phyloP scores from a whole-genome alignment of 257 asterid genomes.

The Primulina eburnea region DNA sequence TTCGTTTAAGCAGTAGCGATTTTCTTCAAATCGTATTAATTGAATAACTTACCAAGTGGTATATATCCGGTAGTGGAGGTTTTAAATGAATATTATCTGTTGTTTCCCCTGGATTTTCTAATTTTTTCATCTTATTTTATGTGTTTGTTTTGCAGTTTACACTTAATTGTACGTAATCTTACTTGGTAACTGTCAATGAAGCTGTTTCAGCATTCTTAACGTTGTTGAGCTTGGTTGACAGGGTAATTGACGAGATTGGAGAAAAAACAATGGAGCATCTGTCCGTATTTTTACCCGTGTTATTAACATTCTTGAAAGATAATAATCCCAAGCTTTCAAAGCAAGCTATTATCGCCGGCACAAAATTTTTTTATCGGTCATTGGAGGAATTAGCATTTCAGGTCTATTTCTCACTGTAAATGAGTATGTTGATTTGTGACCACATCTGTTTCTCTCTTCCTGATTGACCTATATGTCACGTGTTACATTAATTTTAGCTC shows the following conservation, averaged over 20 bases:
- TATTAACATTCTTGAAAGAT: conserved; percentile 66
- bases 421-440: not conserved
- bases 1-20: too few relatives aligned
- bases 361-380: conserved; percentile 53
- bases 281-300: conserved; percentile 58
- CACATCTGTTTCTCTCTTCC: conserved; percentile 10
- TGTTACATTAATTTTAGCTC: conserved; percentile 3
- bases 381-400: conserved; percentile 81
- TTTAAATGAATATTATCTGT: not conserved
- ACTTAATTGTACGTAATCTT: not conserved
- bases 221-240: conserved; percentile 38
- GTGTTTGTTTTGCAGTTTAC: not conserved
- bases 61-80: conserved; percentile 2
- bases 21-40: not conserved
- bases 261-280: conserved; percentile 59
- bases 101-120: not conserved
- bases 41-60: not conserved
- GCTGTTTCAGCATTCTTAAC: conserved; percentile 17
- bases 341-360: conserved; percentile 72
- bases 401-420: conserved; percentile 47
- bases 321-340: conserved; percentile 52
- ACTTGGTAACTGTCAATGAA: not conserved
- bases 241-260: conserved; percentile 82
- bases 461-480: not conserved
- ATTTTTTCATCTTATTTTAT: not conserved